phyloP scores from a whole-genome alignment of 306 rosid species.

The Castanopsis chinensis region DNA sequence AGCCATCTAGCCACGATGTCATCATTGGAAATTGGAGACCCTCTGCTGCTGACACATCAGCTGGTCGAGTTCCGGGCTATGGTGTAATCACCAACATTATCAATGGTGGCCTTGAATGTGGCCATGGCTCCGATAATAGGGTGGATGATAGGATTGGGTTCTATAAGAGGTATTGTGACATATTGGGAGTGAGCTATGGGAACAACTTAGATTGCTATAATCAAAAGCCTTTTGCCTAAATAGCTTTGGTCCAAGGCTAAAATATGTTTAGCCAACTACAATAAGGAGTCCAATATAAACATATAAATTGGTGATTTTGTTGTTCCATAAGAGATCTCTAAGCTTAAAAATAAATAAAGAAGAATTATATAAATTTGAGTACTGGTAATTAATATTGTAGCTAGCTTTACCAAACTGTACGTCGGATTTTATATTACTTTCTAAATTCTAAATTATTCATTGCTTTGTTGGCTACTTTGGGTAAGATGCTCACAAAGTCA shows the following conservation, averaged over 20 bases:
- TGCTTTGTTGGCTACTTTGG: too few relatives aligned
- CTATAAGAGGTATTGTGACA: constrained; percentile 37
- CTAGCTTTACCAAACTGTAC: too few relatives aligned
- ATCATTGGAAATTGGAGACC: constrained; percentile 52
- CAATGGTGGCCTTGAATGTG: constrained; percentile 56
- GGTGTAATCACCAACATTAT: constrained; percentile 61
- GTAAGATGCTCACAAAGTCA: too few relatives aligned
- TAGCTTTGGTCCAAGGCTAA: background rate
- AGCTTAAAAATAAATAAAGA: too few relatives aligned
- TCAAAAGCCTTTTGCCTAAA: background rate
- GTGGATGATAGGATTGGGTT: constrained; percentile 51
- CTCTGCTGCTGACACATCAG: constrained; percentile 31
- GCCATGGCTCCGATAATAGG: constrained; percentile 13
- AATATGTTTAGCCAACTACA: too few relatives aligned
- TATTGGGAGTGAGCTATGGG: constrained; percentile 21
- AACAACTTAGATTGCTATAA: constrained; percentile 32
- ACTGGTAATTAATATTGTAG: too few relatives aligned
- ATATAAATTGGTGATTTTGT: too few relatives aligned
- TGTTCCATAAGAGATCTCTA: too few relatives aligned
- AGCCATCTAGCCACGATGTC: constrained; percentile 64
- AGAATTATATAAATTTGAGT: too few relatives aligned
- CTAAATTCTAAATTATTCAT: too few relatives aligned
- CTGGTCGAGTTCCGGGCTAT: constrained; percentile 47
- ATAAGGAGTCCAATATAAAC: too few relatives aligned
- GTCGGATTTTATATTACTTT: too few relatives aligned